Evolutionary conservation across 495 filamentous ascomycete species (phyloP).

Genomic region (Clavariopsis aquatica): DNA sequence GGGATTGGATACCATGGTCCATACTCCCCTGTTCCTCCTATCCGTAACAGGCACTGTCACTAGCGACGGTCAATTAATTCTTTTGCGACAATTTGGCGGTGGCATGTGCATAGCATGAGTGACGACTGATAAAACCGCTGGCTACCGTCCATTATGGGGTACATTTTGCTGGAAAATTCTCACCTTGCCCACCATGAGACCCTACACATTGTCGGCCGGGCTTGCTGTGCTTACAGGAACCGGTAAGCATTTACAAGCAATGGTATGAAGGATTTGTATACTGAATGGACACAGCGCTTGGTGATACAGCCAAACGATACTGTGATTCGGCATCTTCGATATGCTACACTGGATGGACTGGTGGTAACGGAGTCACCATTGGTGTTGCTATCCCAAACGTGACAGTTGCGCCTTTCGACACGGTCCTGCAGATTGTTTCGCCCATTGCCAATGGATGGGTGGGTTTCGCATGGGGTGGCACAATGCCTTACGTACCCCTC

Average conservation of each 20-base stretch:
- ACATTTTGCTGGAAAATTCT: neutral
- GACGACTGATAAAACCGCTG: constrained; percentile 24
- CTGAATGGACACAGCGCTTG: constrained; percentile 9
- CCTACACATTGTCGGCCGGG: neutral
- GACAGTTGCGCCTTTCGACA: constrained; percentile 22
- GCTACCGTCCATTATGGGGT: constrained; percentile 12
- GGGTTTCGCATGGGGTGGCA: constrained; percentile 35
- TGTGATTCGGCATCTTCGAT: constrained; percentile 27
- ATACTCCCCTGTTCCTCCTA: constrained; percentile 25
- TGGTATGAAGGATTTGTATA: neutral
- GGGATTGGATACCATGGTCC: constrained; percentile 33
- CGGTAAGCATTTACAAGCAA: constrained; percentile 11
- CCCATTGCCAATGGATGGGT: constrained; percentile 35
- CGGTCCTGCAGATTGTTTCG: constrained; percentile 33
- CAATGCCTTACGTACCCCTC: constrained; percentile 34
- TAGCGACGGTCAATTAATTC: constrained; percentile 20
- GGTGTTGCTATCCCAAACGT: constrained; percentile 29
- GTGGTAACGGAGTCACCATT: constrained; percentile 27
- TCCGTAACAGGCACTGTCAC: constrained; percentile 25
- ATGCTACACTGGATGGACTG: constrained; percentile 29
- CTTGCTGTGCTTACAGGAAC: constrained; percentile 6
- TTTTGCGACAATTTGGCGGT: constrained; percentile 13
- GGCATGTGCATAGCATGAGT: constrained; percentile 14
- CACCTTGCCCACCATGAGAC: constrained; percentile 17
- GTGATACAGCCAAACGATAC: constrained; percentile 17